A percentile compares a stretch with the other conserved stretches of the same genome.
phyloP scores from a whole-genome alignment of 371 early-diverging fungal genomes.

The Apophysomyces elegans region DNA sequence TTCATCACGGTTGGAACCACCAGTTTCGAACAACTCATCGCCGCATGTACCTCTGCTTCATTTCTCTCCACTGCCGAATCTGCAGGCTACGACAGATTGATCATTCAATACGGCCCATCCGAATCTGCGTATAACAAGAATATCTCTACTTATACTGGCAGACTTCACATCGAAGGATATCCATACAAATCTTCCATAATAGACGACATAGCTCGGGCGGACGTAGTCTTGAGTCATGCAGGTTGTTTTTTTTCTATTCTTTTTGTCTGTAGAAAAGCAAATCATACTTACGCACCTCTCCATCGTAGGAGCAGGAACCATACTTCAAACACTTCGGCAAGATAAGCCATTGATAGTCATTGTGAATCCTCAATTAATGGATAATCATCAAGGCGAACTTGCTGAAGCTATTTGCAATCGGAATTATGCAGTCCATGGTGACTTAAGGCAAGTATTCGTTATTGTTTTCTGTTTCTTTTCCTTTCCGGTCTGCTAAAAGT shows the following conservation, averaged over 20 bases:
- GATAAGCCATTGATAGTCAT: slow-evolving; percentile 74
- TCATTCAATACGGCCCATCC: slow-evolving; percentile 79
- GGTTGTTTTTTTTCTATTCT: slow-evolving; percentile 40
- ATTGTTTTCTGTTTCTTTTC: too few species aligned
- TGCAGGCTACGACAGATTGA: slow-evolving; percentile 58
- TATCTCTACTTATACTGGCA: slow-evolving; percentile 13
- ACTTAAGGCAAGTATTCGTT: slow-evolving; percentile 9
- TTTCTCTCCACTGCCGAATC: slow-evolving; percentile 51
- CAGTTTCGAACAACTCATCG: slow-evolving; percentile 79
- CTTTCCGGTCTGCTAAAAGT: too few species aligned
- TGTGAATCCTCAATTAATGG: slow-evolving; percentile 76
- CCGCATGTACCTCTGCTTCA: slow-evolving; percentile 38
- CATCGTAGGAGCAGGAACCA: slow-evolving; percentile 72
- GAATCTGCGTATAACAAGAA: slow-evolving; percentile 28
- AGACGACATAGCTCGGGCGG: slow-evolving; percentile 60
- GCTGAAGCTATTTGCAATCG: slow-evolving; percentile 67
- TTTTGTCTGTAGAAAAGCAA: neutral
- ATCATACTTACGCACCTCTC: neutral
- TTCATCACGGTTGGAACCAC: slow-evolving; percentile 94
- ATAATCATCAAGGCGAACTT: slow-evolving; percentile 90
- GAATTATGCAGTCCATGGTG: slow-evolving; percentile 57
- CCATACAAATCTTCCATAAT: slow-evolving; percentile 62
- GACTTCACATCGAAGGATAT: slow-evolving; percentile 53
- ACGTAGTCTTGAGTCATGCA: slow-evolving; percentile 76
- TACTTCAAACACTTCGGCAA: slow-evolving; percentile 76